Percentiles rank a stretch among this genome's conserved stretches.
Evolutionary conservation across 208 protist species (phyloP).

Genomic region (Blechomonas ayalai): DNA sequence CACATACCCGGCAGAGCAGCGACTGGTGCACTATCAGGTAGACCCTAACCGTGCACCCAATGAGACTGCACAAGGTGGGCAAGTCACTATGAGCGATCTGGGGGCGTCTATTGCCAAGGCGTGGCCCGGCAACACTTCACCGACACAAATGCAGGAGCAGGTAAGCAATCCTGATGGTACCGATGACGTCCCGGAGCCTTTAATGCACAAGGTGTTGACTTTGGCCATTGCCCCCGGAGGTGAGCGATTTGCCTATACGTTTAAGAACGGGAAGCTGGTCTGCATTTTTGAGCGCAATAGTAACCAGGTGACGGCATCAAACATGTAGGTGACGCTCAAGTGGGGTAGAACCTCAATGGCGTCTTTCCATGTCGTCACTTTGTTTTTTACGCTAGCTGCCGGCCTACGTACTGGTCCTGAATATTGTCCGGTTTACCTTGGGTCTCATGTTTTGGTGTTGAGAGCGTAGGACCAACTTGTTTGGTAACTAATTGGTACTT

Average conservation of each 20-base stretch:
- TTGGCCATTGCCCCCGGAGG: slow-evolving; percentile 75
- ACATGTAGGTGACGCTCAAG: no score
- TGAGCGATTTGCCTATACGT: slow-evolving; percentile 71
- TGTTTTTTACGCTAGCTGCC: no score
- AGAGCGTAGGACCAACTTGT: no score
- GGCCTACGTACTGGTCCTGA: no score
- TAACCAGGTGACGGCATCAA: no score
- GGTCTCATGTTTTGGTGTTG: no score
- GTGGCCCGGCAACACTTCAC: slow-evolving; percentile 14
- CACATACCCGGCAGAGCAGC: slow-evolving; percentile 10
- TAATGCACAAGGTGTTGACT: slow-evolving; percentile 71
- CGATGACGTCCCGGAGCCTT: slow-evolving; percentile 48
- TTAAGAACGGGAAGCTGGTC: slow-evolving; percentile 56
- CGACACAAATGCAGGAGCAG: no score
- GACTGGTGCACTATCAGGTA: slow-evolving; percentile 57
- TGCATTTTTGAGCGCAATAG: slow-evolving; percentile 65
- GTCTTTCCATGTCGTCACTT: no score
- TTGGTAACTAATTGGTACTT: no score
- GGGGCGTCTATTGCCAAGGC: slow-evolving; percentile 27
- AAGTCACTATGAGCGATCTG: slow-evolving; percentile 38
- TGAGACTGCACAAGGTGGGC: slow-evolving; percentile 8
- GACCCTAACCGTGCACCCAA: slow-evolving; percentile 35
- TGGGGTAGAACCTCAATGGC: no score
- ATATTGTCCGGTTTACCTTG: no score
- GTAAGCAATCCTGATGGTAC: no score